Base-by-base conservation (phyloP, 768 basidiomycete genomes). In the Multifurca ochricompacta region DNA sequence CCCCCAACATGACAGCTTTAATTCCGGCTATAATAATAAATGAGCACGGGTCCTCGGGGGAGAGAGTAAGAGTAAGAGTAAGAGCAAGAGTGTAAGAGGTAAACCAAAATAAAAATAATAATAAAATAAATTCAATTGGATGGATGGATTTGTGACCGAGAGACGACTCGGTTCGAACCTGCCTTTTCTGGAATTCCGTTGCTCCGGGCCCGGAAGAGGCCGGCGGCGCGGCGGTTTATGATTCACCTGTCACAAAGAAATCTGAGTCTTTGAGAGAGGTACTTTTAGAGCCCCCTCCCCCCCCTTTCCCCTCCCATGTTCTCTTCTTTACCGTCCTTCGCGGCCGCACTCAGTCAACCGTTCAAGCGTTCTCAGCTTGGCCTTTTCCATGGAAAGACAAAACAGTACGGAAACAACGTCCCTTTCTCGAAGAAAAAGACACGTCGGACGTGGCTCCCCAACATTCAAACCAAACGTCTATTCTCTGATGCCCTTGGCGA, bases 351-450 rank as follows among this genome's bases (percentile, higher is more conserved):
- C 59, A 78, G 86, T 27, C 76, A 79, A 57, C 84, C 87, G 7
- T 90, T 91, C 72, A 92, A 91, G 66, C 84, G 88, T 39, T 72
- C 87, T 2, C 82, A 91, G 61, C 71, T 80, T 3, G 91, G 90
- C 51, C 81, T 94, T 2, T 92, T 87, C 65, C 87, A 91, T 51
- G 90, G 90, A 14, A 85, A 83, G 66, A 79, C 73, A 51, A 88
- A 83, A 62, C 83, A 82, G 63, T 81, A 81, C 60, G 91, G 91
- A 23, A 92, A 93, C 74, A 92, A 85, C 65, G 89, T 93, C 44
- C 90, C 91, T 0, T 85, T 90, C 68, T 92, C 91, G 21, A 84
- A 85, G 66, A 79, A 85, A 67, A 93, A 92, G 73, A 92, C 92
- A 23, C 83, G 87, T 46, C 76, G 91, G 36, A 78, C 85, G 40